Conservation (phyloP, 805 yeast genomes). For the Ogataea pini region DNA sequence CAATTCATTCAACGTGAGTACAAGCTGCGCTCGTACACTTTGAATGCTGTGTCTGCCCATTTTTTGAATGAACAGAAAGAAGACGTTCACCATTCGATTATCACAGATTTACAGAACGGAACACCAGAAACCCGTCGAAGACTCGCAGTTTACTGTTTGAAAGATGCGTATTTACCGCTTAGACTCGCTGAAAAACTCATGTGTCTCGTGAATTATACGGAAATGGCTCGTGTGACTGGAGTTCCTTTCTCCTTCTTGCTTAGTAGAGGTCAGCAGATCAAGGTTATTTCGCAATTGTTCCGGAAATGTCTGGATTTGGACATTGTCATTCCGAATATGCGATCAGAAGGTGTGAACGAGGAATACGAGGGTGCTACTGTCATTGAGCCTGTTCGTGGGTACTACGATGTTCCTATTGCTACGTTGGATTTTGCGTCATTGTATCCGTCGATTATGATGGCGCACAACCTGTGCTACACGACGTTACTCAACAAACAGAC, state of each 20-base stretch:
- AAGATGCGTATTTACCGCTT: conserved; percentile 92
- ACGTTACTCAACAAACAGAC: conserved; percentile 74
- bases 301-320: conserved; percentile 87
- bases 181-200: conserved; percentile 87
- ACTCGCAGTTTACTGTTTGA: conserved; percentile 93
- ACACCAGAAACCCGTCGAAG: conserved; percentile 90
- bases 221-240: conserved; percentile 99
- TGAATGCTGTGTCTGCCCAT: conserved; percentile 93
- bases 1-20: conserved; percentile 94
- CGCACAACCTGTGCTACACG: conserved; percentile 95
- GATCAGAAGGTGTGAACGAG: conserved; percentile 76
- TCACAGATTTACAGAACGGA: conserved; percentile 92
- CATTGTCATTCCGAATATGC: conserved; percentile 88
- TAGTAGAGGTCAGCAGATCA: conserved; percentile 95
- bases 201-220: conserved; percentile 96
- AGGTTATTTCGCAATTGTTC: conserved; percentile 92
- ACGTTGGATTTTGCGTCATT: conserved; percentile 96
- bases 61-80: conserved; percentile 95
- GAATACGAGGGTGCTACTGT: conserved; percentile 99
- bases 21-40: conserved; percentile 89
- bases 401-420: conserved; percentile 95
- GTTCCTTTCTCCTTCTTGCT: conserved; percentile 91
- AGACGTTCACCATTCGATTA: conserved; percentile 96
- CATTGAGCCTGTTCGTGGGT: conserved; percentile 94
- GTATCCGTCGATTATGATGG: conserved; percentile 99